A percentile compares a stretch with the other conserved stretches of the same genome.
Evolutionary conservation across 192 early-diverging fungal genomes (phyloP).

Genomic region (Spizellomyces sp.): DNA sequence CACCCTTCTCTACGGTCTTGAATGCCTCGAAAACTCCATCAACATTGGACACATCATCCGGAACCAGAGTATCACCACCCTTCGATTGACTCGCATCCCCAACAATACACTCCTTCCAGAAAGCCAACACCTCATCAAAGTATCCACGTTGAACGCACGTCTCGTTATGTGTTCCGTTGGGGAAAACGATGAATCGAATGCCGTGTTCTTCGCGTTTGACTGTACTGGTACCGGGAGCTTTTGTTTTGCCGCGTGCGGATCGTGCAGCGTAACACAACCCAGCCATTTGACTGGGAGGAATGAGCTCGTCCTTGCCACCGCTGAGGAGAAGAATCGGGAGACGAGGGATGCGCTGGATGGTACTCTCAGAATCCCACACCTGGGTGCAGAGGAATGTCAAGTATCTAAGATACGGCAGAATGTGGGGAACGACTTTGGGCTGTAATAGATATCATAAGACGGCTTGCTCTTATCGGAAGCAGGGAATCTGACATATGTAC

Average conservation of each 20-base stretch:
- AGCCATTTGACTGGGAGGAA: constrained; percentile 87
- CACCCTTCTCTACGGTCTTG: not conserved
- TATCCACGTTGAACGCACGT: constrained; percentile 85
- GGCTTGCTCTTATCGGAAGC: not conserved
- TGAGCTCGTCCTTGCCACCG: constrained; percentile 81
- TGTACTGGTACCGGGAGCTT: not conserved
- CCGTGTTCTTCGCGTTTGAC: constrained; percentile 19
- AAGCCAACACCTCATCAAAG: constrained; percentile 72
- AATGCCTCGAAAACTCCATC: not conserved
- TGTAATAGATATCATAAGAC: constrained; percentile 22
- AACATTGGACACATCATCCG: not conserved
- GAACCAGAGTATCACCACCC: not conserved
- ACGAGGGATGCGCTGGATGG: constrained; percentile 61
- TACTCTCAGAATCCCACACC: constrained; percentile 80
- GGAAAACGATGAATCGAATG: constrained; percentile 48
- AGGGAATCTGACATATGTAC: constrained; percentile 44
- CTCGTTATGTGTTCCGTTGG: constrained; percentile 89
- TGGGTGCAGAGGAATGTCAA: constrained; percentile 85
- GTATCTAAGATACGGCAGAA: constrained; percentile 74
- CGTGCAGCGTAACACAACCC: constrained; percentile 67
- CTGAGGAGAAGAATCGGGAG: constrained; percentile 83
- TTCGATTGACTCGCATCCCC: not conserved
- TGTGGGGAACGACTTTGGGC: constrained; percentile 85
- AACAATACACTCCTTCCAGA: constrained; percentile 34
- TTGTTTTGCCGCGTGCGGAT: constrained; percentile 23